Base-by-base conservation (phyloP, 192 early-diverging fungal genomes). In the Backusella psychrophila region DNA sequence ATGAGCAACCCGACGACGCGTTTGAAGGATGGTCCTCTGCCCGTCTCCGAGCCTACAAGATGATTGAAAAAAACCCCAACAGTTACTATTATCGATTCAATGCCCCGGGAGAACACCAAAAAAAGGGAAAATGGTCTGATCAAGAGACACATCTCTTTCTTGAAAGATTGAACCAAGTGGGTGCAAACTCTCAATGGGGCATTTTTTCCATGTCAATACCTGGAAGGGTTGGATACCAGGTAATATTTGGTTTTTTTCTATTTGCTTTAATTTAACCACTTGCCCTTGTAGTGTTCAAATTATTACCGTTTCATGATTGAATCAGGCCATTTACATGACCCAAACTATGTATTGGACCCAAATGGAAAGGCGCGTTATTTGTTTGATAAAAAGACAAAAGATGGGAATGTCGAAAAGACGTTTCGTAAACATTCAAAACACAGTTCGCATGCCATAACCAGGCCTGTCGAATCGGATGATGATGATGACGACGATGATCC, bases 81-180 rank as follows among this genome's bases (percentile, higher is more conserved):
- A 95, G 94, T 29, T 98, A 98, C 80, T 98, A 98, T 81, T 98
- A 98, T 81, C 91, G 96, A n/a, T 98, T 98, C 84, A 98, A 98
- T 79, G 96, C 95, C 0, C 96, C 96, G 0, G 96, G 96, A 17
- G 96, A 98, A 80, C 94, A 94, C 73, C 96, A 98, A 77, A 88
- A 90, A 65, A 96, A 95, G 67, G 96, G 96, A 7, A 87, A 86
- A 71, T 97, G 96, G 96, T 95, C 94, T 14, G 83, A 90, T 77
- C 92, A 93, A 72, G 96, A 98, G 86, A 92, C 95, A 73, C 84
- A 87, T 66, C 78, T 96, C 31, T 98, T 98, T 81, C 89, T 96
- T 69, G 79, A 90, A 56, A 87, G 96, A 42, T 81, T 98, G 70
- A 81, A 86, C 44, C 94, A 97, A 80, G 87, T 95, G 39, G 96